These are phyloP conservation scores for Actinomucor elegans DNA, from an alignment of 371 early-diverging fungal species.

Conservation along the genomic window DNA sequence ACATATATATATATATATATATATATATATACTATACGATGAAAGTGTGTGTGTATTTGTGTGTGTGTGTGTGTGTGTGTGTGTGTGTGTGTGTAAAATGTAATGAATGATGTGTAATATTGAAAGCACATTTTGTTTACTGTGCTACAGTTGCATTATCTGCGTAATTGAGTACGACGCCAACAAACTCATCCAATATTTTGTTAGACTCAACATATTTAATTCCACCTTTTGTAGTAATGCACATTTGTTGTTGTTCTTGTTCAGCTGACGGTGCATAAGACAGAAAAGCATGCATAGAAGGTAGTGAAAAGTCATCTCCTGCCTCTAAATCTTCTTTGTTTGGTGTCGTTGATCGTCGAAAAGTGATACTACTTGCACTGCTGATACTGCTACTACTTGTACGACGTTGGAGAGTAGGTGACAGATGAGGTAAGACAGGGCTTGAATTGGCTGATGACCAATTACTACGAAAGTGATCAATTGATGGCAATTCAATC, in stretches of 20 bases:
- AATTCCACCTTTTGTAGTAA: slow-evolving; percentile 25
- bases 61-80: too few species aligned
- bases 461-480: neutral
- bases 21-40: too few species aligned
- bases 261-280: slow-evolving; percentile 17
- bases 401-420: slow-evolving; percentile 35
- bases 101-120: too few species aligned
- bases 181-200: slow-evolving; percentile 34
- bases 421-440: slow-evolving; percentile 36
- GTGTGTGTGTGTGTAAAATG: too few species aligned
- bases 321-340: neutral
- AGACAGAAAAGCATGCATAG: slow-evolving; percentile 27
- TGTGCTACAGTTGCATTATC: slow-evolving; percentile 22
- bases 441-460: slow-evolving; percentile 27
- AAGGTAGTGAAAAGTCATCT: slow-evolving; percentile 20
- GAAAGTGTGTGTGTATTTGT: too few species aligned
- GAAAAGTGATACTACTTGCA: slow-evolving; percentile 17
- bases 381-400: slow-evolving; percentile 43
- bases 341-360: slow-evolving; percentile 3
- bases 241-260: slow-evolving; percentile 14
- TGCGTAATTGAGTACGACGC: slow-evolving; percentile 32
- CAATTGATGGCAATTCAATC: slow-evolving; percentile 44
- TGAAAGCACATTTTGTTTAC: too few species aligned
- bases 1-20: too few species aligned
- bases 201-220: slow-evolving; percentile 29